Evolutionary conservation across 2,329 filamentous ascomycete species (phyloP), one percentile per base, ranked within the genome.

Genomic region (Penicillium sp.): DNA sequence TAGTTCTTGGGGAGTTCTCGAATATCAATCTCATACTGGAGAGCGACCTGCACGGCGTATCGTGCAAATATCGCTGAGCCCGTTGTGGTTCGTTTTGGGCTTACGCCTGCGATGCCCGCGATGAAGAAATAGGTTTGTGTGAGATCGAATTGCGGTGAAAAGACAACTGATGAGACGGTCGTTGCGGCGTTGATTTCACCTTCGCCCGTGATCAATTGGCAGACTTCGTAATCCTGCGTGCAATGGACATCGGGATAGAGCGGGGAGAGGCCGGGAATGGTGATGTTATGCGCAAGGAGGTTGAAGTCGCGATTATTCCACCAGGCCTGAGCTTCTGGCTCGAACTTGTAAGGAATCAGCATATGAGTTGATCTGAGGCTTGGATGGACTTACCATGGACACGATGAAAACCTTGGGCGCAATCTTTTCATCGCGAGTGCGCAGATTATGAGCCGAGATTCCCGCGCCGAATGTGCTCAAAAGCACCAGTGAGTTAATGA

Each of bases 1-100:
- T 74, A 85, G 58, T 79, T 80, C 1, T 56, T 55, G 0, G 82
- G 80, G 22, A 85, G 75, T 44, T 85, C 82, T 22, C 83, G 75
- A 1, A 75, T 66, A 50, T 87, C 83, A 44, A 88, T 76, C 60
- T 88, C 84, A 48, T 86, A 84, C 59, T 88, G 83, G 36, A 87
- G 67, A 0, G 79, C 82, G 2, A 86, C 82, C 56, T 88, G 84
- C 4, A 88, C 73, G 0, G 82, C 76, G 54, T 79, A 89, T 14
- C 76, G 74, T 25, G 79, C 75, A 37, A 89, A 76, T 1, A 80
- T 80, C 0, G 85, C 82, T 27, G 75, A 74, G 30, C 75, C 77
- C 3, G 84, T 69, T 0, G 83, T 85, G 14, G 73, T 78, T 16
- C 77, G 64, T 44, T 80, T 75, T 0, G 84, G 84, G 58, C 78